Evolutionary conservation across 2,329 filamentous ascomycete species (phyloP).

Genomic region (Epicoccum nigrum): DNA sequence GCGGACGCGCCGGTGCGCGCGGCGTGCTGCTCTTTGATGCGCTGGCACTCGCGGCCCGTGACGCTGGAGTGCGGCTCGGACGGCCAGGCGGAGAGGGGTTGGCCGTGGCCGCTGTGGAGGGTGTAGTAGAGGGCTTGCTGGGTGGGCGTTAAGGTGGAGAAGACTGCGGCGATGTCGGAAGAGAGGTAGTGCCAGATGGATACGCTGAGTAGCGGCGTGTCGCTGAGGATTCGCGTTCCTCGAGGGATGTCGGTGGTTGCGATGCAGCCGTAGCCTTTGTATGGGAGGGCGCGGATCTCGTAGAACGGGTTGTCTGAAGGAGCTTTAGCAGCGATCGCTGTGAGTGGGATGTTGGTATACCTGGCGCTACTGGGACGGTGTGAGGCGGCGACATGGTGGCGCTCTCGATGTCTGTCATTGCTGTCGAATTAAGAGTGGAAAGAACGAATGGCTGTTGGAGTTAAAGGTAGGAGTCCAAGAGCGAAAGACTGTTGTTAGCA

Average conservation of each 20-base stretch:
- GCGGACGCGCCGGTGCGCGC: conserved; percentile 31
- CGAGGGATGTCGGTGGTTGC: conserved; percentile 43
- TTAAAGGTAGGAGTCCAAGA: background rate
- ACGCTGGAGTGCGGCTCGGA: conserved; percentile 32
- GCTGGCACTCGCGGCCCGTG: conserved; percentile 20
- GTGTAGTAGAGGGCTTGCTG: conserved; percentile 34
- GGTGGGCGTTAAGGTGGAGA: conserved; percentile 24
- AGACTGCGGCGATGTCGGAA: conserved; percentile 40
- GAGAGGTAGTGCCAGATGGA: conserved; percentile 40
- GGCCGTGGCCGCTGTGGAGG: conserved; percentile 37
- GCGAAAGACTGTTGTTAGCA: background rate
- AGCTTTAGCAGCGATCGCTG: background rate
- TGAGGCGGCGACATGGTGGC: background rate
- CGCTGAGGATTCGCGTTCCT: conserved; percentile 50
- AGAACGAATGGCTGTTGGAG: background rate
- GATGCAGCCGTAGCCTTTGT: conserved; percentile 53
- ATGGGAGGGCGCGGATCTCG: conserved; percentile 38
- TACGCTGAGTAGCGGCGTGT: conserved; percentile 48
- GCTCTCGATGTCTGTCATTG: background rate
- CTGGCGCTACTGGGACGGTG: conserved; percentile 1
- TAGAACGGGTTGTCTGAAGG: conserved; percentile 34
- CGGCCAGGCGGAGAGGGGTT: conserved; percentile 38
- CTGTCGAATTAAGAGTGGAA: background rate
- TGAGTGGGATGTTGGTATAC: background rate
- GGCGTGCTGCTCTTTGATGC: conserved; percentile 41